phyloP scores from a whole-genome alignment of 78 protist species.

The Isochrysis galbana region DNA sequence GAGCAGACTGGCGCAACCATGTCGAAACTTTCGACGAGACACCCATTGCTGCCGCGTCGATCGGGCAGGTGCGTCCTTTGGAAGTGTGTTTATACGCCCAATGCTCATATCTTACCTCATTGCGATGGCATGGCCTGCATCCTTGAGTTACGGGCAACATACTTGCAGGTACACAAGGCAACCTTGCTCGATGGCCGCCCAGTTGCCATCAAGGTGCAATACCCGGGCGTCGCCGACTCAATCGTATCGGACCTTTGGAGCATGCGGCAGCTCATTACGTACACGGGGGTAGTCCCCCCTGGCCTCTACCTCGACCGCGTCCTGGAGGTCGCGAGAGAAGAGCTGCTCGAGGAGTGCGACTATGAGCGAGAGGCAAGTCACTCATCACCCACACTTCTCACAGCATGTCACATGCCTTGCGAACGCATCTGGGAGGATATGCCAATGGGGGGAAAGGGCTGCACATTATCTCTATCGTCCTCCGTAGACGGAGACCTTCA shows the following conservation, averaged over 20 bases:
- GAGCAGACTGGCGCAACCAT: neutral
- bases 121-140: too few relatives aligned
- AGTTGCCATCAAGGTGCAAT: constrained; percentile 76
- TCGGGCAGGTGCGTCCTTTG: too few relatives aligned
- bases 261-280: constrained; percentile 47
- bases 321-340: constrained; percentile 60
- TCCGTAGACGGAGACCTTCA: too few relatives aligned
- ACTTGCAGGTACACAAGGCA: constrained; percentile 86
- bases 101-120: too few relatives aligned
- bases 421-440: too few relatives aligned
- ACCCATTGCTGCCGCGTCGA: constrained; percentile 89
- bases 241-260: constrained; percentile 75
- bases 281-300: constrained; percentile 69
- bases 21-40: constrained; percentile 54
- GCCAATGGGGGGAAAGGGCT: too few relatives aligned
- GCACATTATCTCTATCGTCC: too few relatives aligned
- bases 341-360: constrained; percentile 77
- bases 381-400: constrained; percentile 41
- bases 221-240: constrained; percentile 79
- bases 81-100: too few relatives aligned
- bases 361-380: constrained; percentile 77
- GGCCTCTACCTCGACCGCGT: constrained; percentile 70
- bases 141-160: too few relatives aligned
- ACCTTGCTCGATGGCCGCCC: constrained; percentile 54
- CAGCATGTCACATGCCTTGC: too few relatives aligned